phyloP scores from a whole-genome alignment of 75 land plant genomes.

The Selaginella tamariscina region DNA sequence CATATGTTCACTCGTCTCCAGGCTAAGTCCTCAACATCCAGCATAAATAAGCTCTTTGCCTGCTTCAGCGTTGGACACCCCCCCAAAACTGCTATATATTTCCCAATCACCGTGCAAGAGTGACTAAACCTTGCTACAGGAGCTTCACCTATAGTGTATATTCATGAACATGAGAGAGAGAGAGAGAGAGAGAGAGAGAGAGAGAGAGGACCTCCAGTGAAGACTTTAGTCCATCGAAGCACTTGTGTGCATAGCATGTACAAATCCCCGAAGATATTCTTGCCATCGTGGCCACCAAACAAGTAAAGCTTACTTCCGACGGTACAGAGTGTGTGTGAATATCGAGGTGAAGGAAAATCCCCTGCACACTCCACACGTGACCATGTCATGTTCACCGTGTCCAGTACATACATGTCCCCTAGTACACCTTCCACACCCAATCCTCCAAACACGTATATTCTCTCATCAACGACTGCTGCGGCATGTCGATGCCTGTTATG shows the following conservation, averaged over 20 bases:
- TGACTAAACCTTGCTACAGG: slow-evolving; percentile 72
- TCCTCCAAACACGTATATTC: slow-evolving; percentile 81
- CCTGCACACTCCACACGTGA: slow-evolving; percentile 29
- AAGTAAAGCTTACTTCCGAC: slow-evolving; percentile 44
- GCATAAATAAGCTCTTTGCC: slow-evolving; percentile 33
- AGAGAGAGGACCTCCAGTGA: no score
- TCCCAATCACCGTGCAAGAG: slow-evolving; percentile 43
- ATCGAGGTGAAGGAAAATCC: slow-evolving; percentile 54
- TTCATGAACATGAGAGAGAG: no score
- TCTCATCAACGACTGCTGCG: slow-evolving; percentile 49
- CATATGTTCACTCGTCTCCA: slow-evolving; percentile 39
- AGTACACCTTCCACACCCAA: slow-evolving; percentile 32
- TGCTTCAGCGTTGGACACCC: slow-evolving; percentile 65
- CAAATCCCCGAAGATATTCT: slow-evolving; percentile 53
- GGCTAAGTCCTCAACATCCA: slow-evolving; percentile 30
- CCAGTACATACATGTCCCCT: slow-evolving; percentile 53
- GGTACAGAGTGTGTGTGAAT: slow-evolving; percentile 70
- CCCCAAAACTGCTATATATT: slow-evolving; percentile 52
- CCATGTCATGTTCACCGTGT: slow-evolving; percentile 47
- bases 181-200: no score
- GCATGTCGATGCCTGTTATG: slow-evolving; percentile 87
- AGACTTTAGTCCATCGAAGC: slow-evolving; percentile 39
- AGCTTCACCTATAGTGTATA: slow-evolving; percentile 28
- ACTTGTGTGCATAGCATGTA: slow-evolving; percentile 37
- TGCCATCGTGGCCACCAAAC: slow-evolving; percentile 77